These are phyloP conservation scores for Trichoderma koningii DNA, from an alignment of 2,329 filamentous ascomycete genomes.

Conservation along the genomic window DNA sequence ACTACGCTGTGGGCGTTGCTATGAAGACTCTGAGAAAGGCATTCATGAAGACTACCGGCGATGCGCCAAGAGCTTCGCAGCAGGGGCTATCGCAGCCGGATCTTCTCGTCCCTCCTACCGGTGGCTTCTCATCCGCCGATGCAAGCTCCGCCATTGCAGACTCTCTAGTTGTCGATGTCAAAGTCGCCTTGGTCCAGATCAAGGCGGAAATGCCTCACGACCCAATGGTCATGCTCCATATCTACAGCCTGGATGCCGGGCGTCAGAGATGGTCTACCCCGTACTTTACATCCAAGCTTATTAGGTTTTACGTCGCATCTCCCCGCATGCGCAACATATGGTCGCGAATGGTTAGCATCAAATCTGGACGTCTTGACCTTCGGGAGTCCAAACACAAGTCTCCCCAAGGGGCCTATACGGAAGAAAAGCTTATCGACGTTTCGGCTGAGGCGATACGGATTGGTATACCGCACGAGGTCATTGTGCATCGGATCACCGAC, in stretches of 20 bases:
- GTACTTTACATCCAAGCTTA: constrained; percentile 73
- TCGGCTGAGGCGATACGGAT: constrained; percentile 82
- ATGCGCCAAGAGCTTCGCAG: constrained; percentile 41
- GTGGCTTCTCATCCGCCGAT: constrained; percentile 32
- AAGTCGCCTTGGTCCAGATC: constrained; percentile 77
- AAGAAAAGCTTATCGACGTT: constrained; percentile 83
- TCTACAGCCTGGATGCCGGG: constrained; percentile 80
- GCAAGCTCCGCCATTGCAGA: constrained; percentile 53
- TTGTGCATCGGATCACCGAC: constrained; percentile 88
- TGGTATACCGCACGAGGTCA: constrained; percentile 86
- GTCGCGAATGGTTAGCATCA: constrained; percentile 84
- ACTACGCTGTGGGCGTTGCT: constrained; percentile 86
- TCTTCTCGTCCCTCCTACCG: constrained; percentile 45
- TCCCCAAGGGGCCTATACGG: constrained; percentile 56
- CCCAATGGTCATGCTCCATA: constrained; percentile 86
- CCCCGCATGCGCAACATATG: constrained; percentile 81
- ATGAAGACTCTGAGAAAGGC: constrained; percentile 71
- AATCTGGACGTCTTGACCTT: constrained; percentile 76
- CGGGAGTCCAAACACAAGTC: constrained; percentile 73
- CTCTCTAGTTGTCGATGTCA: constrained; percentile 79
- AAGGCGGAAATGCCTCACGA: constrained; percentile 88
- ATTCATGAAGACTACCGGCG: constrained; percentile 58
- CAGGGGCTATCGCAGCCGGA: constrained; percentile 37
- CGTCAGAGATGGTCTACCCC: constrained; percentile 86
- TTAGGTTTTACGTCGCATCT: constrained; percentile 84